A percentile compares a stretch with the other conserved stretches of the same genome.
Conservation (phyloP, 129 eudicot species). For the Gnaphalium uliginosum region DNA sequence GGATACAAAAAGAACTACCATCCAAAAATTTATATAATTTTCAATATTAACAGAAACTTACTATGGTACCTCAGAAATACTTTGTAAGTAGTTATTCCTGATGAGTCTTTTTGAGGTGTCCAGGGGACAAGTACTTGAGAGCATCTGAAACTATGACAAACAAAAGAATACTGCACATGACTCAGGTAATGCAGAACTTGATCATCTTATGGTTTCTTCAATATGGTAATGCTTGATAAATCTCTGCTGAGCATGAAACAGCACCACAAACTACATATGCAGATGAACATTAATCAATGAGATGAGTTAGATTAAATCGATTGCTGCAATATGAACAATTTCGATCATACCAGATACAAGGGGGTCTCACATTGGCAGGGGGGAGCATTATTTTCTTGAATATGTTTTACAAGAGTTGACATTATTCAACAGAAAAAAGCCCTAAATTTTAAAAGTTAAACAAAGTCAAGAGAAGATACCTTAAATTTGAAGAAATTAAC, state of each 20-base stretch:
- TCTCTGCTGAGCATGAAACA: conserved; percentile 66
- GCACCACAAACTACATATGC: conserved; percentile 42
- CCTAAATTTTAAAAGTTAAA: no score
- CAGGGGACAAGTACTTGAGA: conserved; percentile 80
- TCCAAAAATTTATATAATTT: background rate
- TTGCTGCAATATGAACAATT: no score
- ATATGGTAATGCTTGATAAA: conserved; percentile 56
- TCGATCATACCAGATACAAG: no score
- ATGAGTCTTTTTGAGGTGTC: conserved; percentile 81
- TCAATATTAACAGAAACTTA: background rate
- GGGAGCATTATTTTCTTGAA: no score
- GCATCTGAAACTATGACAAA: conserved; percentile 91
- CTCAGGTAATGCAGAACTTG: conserved; percentile 87
- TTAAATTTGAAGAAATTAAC: no score
- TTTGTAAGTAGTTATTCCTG: conserved; percentile 40
- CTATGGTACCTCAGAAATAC: no score
- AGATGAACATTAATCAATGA: background rate
- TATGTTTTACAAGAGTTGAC: no score
- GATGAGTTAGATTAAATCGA: background rate
- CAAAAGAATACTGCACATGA: conserved; percentile 82
- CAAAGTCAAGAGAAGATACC: no score
- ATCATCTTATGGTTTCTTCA: conserved; percentile 81
- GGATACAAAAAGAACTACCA: background rate
- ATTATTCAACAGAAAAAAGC: no score
- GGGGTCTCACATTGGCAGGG: no score